Evolutionary conservation across 345 rosid genomes (phyloP).

Genomic region (Pistacia atlantica): DNA sequence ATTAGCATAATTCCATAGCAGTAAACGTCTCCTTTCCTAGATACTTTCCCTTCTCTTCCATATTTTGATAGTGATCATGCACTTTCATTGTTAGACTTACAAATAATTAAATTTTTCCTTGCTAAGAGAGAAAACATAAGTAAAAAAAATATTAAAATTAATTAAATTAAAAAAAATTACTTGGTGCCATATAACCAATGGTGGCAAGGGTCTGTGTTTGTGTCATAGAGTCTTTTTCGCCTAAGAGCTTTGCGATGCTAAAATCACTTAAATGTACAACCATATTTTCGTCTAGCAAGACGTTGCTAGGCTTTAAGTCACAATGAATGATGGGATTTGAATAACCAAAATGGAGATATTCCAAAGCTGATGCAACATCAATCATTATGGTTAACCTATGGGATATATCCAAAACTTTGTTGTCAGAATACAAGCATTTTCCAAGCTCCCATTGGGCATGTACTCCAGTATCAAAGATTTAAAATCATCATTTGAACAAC

Average conservation of each 20-base stretch:
- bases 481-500: slow-evolving; percentile 13
- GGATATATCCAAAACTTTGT: background rate
- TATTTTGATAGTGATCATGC: background rate
- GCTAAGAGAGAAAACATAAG: too few species aligned
- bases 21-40: slow-evolving; percentile 14
- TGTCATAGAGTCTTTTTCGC: background rate
- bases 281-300: background rate
- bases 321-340: slow-evolving; percentile 13
- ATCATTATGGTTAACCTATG: slow-evolving; percentile 11
- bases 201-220: slow-evolving; percentile 13
- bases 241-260: slow-evolving; percentile 7
- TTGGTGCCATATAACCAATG: slow-evolving; percentile 15
- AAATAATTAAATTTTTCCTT: background rate
- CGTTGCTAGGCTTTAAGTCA: slow-evolving; percentile 19
- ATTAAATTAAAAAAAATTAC: background rate
- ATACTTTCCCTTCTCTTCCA: background rate
- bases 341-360: slow-evolving; percentile 17
- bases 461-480: slow-evolving; percentile 7
- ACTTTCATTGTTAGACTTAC: background rate
- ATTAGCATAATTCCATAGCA: slow-evolving; percentile 21
- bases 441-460: background rate
- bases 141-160: background rate
- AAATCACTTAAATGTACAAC: slow-evolving; percentile 5
- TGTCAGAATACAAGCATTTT: slow-evolving; percentile 11
- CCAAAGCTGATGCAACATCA: slow-evolving; percentile 21